Evolutionary conservation across 345 rosid species (phyloP).

Genomic region (Psidium guajava): DNA sequence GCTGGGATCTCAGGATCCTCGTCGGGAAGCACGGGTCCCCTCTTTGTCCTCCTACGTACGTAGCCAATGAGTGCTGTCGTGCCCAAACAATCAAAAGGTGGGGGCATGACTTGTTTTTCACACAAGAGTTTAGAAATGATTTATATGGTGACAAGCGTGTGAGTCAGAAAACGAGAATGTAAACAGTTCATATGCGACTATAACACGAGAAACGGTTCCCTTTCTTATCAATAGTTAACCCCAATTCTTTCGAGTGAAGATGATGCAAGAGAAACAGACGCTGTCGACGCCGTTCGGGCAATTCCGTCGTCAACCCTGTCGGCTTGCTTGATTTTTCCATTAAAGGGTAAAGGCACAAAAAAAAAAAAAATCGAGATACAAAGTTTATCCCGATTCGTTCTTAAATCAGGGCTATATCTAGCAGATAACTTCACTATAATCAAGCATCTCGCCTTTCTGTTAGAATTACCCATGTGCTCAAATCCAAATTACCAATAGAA

Average conservation of each 20-base stretch:
- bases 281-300: neutral
- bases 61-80: neutral
- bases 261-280: neutral
- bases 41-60: neutral
- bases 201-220: neutral
- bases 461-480: too few relatives aligned
- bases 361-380: too few relatives aligned
- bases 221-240: neutral
- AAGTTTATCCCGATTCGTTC: too few relatives aligned
- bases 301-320: neutral
- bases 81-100: neutral
- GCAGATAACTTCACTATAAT: too few relatives aligned
- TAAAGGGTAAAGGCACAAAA: too few relatives aligned
- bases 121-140: neutral
- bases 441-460: too few relatives aligned
- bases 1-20: neutral
- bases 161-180: neutral
- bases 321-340: neutral
- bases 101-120: neutral
- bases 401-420: too few relatives aligned
- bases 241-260: neutral
- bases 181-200: neutral
- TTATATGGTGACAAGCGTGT: neutral
- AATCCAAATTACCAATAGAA: too few relatives aligned
- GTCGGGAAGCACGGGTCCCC: neutral